Conservation (phyloP, 1,284 basidiomycete species). For the Tilletia caries region DNA sequence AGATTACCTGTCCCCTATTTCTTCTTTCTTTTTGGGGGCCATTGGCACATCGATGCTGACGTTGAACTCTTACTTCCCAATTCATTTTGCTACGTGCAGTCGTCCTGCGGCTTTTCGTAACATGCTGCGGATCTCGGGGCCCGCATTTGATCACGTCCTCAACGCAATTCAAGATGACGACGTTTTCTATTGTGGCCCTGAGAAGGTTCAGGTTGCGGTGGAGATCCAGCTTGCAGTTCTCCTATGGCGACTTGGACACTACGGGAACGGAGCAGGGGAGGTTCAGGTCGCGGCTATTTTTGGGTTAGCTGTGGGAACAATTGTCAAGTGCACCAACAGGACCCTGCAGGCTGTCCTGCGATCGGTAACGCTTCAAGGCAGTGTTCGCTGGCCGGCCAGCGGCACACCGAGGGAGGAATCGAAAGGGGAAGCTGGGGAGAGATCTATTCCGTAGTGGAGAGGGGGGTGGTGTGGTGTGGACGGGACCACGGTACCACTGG, state of each 20-base stretch:
- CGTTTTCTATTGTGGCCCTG: not conserved
- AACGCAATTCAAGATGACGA: not conserved
- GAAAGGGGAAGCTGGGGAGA: not conserved
- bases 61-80: not conserved
- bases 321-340: not conserved
- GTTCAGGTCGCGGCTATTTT: not conserved
- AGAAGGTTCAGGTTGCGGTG: not conserved
- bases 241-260: not conserved
- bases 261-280: not conserved
- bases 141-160: not conserved
- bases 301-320: not conserved
- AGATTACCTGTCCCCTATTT: too few species aligned
- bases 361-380: not conserved
- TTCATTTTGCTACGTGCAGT: not conserved
- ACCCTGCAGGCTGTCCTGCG: not conserved
- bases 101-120: not conserved
- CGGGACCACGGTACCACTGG: not conserved
- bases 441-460: not conserved
- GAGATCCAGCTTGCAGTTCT: not conserved
- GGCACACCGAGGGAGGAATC: not conserved
- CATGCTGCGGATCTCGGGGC: not conserved
- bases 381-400: not conserved
- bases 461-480: constrained; percentile 9
- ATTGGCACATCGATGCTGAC: not conserved
- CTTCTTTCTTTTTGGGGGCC: too few species aligned